A percentile compares a stretch with the other conserved stretches of the same genome.
phyloP scores from a whole-genome alignment of 176 grass and related monocot species.

The Triticum dicoccoides region DNA sequence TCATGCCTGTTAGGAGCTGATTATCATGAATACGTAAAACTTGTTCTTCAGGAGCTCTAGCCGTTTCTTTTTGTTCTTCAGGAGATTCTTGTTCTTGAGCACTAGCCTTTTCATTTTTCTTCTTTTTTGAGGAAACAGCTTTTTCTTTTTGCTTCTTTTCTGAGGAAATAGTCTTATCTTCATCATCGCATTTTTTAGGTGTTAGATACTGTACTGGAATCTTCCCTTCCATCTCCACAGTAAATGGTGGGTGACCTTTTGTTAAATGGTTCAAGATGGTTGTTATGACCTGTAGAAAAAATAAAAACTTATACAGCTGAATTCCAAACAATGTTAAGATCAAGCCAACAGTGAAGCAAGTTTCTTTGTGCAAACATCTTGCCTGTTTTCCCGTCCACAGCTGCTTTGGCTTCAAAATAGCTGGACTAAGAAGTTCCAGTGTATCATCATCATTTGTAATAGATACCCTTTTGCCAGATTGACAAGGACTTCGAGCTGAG shows the following conservation, averaged over 20 bases:
- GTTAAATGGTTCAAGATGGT: slow-evolving; percentile 90
- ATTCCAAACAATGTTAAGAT: slow-evolving; percentile 8
- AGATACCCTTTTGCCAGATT: slow-evolving; percentile 58
- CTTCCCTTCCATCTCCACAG: slow-evolving; percentile 62
- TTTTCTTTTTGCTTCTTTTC: too few species aligned
- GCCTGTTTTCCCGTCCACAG: slow-evolving; percentile 98
- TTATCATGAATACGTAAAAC: slow-evolving; percentile 57
- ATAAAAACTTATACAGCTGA: background rate
- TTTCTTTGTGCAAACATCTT: slow-evolving; percentile 13
- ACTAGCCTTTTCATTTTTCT: too few species aligned
- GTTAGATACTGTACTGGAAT: slow-evolving; percentile 61
- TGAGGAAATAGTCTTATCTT: background rate
- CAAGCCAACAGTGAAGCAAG: background rate
- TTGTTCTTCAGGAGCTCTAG: slow-evolving; percentile 25
- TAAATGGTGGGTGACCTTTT: slow-evolving; percentile 68
- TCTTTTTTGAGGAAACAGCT: background rate
- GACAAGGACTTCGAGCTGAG: slow-evolving; percentile 29
- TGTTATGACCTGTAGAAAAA: slow-evolving; percentile 72
- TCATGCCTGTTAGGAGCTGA: slow-evolving; percentile 83
- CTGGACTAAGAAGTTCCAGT: slow-evolving; percentile 56
- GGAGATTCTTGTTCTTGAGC: too few species aligned
- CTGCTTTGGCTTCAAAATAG: slow-evolving; percentile 60
- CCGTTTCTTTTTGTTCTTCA: too few species aligned
- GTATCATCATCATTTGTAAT: slow-evolving; percentile 34
- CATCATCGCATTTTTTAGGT: background rate